These are phyloP conservation scores for Nakazawaea sp. DNA, from an alignment of 805 yeast genomes.

Conservation along the genomic window DNA sequence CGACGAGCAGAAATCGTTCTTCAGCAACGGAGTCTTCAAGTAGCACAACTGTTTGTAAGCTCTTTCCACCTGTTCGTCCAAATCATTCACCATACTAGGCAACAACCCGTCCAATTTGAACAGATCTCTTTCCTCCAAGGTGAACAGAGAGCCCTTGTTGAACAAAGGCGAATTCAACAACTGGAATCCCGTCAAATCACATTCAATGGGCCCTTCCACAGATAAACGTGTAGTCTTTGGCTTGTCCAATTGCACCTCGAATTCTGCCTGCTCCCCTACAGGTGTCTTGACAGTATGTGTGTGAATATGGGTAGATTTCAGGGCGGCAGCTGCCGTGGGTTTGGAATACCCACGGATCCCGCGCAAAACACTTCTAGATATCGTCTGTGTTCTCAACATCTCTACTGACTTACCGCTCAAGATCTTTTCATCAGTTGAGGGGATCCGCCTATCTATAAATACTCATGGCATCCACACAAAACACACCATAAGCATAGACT, in stretches of 20 bases:
- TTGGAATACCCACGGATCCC: slow-evolving; percentile 7
- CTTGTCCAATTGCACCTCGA: slow-evolving; percentile 41
- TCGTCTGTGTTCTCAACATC: no score
- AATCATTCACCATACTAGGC: slow-evolving; percentile 75
- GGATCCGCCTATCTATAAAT: no score
- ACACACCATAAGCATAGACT: no score
- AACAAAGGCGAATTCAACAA: slow-evolving; percentile 82
- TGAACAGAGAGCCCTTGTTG: slow-evolving; percentile 96
- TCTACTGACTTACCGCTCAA: no score
- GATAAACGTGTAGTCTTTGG: slow-evolving; percentile 59
- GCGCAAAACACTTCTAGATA: no score
- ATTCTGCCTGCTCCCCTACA: slow-evolving; percentile 39
- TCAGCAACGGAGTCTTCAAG: slow-evolving; percentile 77
- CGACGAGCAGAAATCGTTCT: slow-evolving; percentile 88
- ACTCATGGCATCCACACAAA: no score
- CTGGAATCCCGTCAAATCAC: slow-evolving; percentile 70
- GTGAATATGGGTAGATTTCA: slow-evolving; percentile 10
- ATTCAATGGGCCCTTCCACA: slow-evolving; percentile 75
- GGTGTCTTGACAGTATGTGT: slow-evolving; percentile 39
- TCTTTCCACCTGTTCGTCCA: slow-evolving; percentile 88
- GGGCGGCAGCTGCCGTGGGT: slow-evolving; percentile 8
- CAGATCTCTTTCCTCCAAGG: slow-evolving; percentile 72
- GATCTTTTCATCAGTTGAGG: no score
- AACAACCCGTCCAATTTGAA: slow-evolving; percentile 75
- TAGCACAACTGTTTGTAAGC: slow-evolving; percentile 81